A percentile compares a stretch with the other conserved stretches of the same genome.
Evolutionary conservation across 352 stramenopile species (phyloP).

Genomic region (Phytopythium helicoides): DNA sequence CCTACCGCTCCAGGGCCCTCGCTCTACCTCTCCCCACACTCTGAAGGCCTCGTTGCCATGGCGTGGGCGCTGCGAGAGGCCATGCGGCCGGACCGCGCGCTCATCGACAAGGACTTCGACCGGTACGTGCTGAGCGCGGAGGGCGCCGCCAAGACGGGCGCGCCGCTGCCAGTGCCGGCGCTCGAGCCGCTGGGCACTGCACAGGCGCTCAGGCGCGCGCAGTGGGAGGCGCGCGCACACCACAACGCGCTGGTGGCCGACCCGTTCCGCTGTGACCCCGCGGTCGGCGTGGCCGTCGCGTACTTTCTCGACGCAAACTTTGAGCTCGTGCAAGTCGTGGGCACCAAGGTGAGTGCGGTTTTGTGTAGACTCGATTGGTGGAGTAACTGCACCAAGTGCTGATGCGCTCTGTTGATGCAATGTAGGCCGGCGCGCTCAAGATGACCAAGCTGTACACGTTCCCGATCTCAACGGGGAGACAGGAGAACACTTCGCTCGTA

Average conservation of each 20-base stretch:
- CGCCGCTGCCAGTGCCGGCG: slow-evolving; percentile 21
- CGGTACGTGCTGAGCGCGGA: slow-evolving; percentile 58
- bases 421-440: slow-evolving; percentile 19
- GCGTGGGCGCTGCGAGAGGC: slow-evolving; percentile 7
- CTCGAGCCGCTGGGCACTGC: slow-evolving; percentile 43
- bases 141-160: slow-evolving; percentile 25
- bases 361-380: too few relatives aligned
- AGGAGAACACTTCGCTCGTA: slow-evolving; percentile 63
- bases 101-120: slow-evolving; percentile 81
- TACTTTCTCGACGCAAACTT: slow-evolving; percentile 70
- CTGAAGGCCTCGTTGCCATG: slow-evolving; percentile 2
- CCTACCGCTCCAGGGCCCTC: neutral
- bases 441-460: slow-evolving; percentile 38
- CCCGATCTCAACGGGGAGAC: slow-evolving; percentile 26
- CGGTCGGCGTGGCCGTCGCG: slow-evolving; percentile 29
- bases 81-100: slow-evolving; percentile 63
- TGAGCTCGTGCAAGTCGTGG: slow-evolving; percentile 59
- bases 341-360: slow-evolving; percentile 12
- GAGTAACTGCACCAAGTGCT: too few relatives aligned
- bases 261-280: slow-evolving; percentile 43
- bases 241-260: slow-evolving; percentile 62
- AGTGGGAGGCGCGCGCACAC: slow-evolving; percentile 70
- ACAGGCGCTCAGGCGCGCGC: slow-evolving; percentile 58
- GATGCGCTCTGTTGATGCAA: neutral
- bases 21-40: slow-evolving; percentile 1